Evolutionary conservation across 495 filamentous ascomycete species (phyloP).

Genomic region (Neurospora sp.): DNA sequence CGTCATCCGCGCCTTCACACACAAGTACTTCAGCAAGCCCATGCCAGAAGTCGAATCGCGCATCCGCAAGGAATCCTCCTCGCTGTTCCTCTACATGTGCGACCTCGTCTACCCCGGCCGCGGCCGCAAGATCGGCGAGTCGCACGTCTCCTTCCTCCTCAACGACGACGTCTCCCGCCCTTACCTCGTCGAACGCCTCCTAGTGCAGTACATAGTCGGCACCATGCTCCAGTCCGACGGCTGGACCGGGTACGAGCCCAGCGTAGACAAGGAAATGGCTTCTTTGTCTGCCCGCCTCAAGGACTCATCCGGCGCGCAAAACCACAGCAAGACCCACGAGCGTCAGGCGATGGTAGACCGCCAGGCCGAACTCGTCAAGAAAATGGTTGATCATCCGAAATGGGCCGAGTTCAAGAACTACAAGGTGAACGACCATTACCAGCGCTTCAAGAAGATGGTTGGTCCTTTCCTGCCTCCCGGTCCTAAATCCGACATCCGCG

Average conservation of each 20-base stretch:
- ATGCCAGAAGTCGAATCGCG: not conserved
- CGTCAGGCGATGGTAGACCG: slow-evolving; percentile 20
- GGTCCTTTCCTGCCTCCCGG: slow-evolving; percentile 3
- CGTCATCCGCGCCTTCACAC: not conserved
- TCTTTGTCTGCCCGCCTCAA: too few relatives aligned
- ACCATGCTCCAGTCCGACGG: slow-evolving; percentile 15
- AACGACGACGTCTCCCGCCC: slow-evolving; percentile 13
- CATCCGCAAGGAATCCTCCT: slow-evolving; percentile 7
- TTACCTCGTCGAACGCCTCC: slow-evolving; percentile 22
- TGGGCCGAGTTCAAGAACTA: slow-evolving; percentile 11
- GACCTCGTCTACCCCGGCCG: slow-evolving; percentile 6
- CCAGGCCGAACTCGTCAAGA: slow-evolving; percentile 7
- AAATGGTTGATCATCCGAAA: slow-evolving; percentile 2
- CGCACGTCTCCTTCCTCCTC: slow-evolving; percentile 16
- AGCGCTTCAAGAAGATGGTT: slow-evolving; percentile 15
- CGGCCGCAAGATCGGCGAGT: slow-evolving; percentile 6
- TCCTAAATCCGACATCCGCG: not conserved
- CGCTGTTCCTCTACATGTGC: slow-evolving; percentile 22
- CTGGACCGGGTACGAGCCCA: slow-evolving; percentile 14
- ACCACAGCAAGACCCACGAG: slow-evolving; percentile 4
- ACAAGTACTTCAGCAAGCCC: not conserved
- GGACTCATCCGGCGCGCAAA: too few relatives aligned
- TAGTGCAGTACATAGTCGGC: slow-evolving; percentile 19
- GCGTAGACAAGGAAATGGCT: slow-evolving; percentile 9
- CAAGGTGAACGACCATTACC: slow-evolving; percentile 14